phyloP scores from a whole-genome alignment of 2,329 filamentous ascomycete species.

The Akanthomyces dipterigenus region DNA sequence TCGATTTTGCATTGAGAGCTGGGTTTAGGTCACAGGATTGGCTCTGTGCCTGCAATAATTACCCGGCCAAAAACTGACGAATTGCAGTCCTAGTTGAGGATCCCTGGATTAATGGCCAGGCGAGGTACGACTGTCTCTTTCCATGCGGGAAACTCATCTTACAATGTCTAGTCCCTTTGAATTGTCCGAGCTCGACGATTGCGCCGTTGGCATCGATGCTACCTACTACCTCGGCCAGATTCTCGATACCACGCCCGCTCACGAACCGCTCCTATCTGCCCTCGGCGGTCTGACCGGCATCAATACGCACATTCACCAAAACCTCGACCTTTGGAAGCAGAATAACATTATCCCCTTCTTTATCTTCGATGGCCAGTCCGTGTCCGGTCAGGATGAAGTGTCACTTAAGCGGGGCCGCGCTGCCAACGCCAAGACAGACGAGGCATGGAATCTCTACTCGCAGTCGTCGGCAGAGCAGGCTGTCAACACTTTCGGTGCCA shows the following conservation, averaged over 20 bases:
- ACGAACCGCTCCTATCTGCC: conserved; percentile 84
- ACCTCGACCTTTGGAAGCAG: conserved; percentile 65
- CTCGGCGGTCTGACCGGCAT: conserved; percentile 84
- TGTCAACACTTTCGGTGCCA: conserved; percentile 74
- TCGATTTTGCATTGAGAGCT: background rate
- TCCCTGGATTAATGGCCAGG: conserved; percentile 32
- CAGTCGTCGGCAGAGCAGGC: conserved; percentile 71
- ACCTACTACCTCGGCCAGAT: conserved; percentile 80
- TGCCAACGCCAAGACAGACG: conserved; percentile 64
- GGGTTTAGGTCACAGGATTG: no score
- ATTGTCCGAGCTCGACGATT: conserved; percentile 65
- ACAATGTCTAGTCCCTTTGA: conserved; percentile 44
- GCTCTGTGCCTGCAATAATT: background rate
- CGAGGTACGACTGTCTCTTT: conserved; percentile 17
- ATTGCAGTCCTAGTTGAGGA: conserved; percentile 31
- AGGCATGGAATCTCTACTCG: conserved; percentile 85
- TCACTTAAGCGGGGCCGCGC: conserved; percentile 56
- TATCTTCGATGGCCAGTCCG: conserved; percentile 82
- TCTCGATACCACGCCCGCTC: conserved; percentile 60
- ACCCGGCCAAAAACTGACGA: background rate
- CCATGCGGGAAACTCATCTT: conserved; percentile 9
- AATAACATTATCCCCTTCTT: conserved; percentile 74
- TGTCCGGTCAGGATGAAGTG: conserved; percentile 67
- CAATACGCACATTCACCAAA: conserved; percentile 65
- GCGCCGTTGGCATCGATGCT: conserved; percentile 78